Conservation (phyloP, 345 rosid species). For the Euphorbia pulcherrima region DNA sequence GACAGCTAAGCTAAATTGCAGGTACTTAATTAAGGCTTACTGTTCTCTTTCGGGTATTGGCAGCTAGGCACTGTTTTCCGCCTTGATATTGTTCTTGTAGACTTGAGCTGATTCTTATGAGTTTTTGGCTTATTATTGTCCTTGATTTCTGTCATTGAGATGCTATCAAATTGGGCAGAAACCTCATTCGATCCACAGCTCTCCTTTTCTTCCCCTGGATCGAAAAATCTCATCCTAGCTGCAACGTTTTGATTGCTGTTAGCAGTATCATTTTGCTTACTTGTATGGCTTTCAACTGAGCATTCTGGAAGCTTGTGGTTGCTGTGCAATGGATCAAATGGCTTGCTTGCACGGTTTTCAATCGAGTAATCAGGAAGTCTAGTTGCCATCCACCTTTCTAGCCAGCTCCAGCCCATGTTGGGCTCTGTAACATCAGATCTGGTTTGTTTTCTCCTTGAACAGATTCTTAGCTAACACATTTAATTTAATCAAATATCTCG, state of each 20-base stretch:
- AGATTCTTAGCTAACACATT: conserved; percentile 45
- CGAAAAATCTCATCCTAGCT: conserved; percentile 1
- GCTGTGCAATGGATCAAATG: conserved; percentile 24
- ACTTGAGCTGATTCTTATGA: conserved; percentile 28
- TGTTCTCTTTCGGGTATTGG: conserved; percentile 39
- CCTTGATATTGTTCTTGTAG: conserved; percentile 39
- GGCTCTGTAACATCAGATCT: conserved; percentile 45
- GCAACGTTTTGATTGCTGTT: conserved; percentile 5
- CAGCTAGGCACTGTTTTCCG: conserved; percentile 50
- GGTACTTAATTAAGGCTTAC: conserved; percentile 36
- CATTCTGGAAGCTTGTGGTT: conserved; percentile 18
- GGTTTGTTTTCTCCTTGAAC: conserved; percentile 58
- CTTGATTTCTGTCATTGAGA: conserved; percentile 24
- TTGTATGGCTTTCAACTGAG: conserved; percentile 6
- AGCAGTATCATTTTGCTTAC: not conserved
- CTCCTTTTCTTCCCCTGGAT: conserved; percentile 31
- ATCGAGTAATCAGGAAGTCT: conserved; percentile 49
- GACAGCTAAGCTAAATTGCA: conserved; percentile 22
- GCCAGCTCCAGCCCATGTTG: conserved; percentile 79
- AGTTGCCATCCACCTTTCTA: conserved; percentile 90
- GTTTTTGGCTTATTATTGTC: conserved; percentile 24
- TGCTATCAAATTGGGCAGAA: conserved; percentile 45
- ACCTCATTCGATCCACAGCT: conserved; percentile 87
- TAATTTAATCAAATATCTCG: conserved; percentile 23
- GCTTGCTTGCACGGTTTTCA: conserved; percentile 26